Base-by-base conservation (phyloP, 768 basidiomycete genomes). In the Melanogaster broomeanus region DNA sequence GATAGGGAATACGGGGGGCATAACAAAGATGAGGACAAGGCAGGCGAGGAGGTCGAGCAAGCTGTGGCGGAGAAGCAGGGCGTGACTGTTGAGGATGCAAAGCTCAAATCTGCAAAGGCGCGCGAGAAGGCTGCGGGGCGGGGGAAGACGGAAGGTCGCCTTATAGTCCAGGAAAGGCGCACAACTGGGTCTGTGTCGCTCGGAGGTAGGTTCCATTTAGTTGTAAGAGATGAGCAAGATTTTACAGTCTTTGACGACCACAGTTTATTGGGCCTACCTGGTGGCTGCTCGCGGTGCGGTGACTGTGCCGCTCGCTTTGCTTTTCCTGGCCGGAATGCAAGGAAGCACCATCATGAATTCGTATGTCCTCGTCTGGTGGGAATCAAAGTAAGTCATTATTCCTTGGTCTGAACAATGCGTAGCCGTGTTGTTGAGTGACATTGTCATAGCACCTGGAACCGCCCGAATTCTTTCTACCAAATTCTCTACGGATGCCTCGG, bases 341-440 rank as follows among this genome's bases (percentile, higher is more conserved):
- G 78, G 70, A 24, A 78, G 77, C 48, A 77, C 80, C 60, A 77
- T 87, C 45, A 64, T 84, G 58, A 85, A 81, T 56, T 78, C 81
- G 48, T 87, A 88, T 53, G 84, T 82, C 42, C 70, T 90, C 16
- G 81, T 87, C 16, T 88, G 83, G 81, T 87, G 87, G 87, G 79
- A 88, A 62, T 74, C 71, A 38, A 76, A 85, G 81, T 83, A 41
- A 47, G 77, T 69, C 24, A 19, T n/a, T n/a, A n/a, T 31, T 13
- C 11, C 31, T 31, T 31, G 13, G 31, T 15, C 13, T 31, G 13
- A n/a, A n/a, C n/a, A 6, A n/a, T 18, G 2, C 5, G 3, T 43
- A n/a, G n/a, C 43, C 42, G n/a, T 38, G 8, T 18, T 27, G n/a
- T 28, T 42, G 24, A 25, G 30, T 40, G 8, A 41, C 3, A n/a